These are phyloP conservation scores for Omphalea diandra DNA, from an alignment of 441 rosid genomes.

Conservation along the genomic window DNA sequence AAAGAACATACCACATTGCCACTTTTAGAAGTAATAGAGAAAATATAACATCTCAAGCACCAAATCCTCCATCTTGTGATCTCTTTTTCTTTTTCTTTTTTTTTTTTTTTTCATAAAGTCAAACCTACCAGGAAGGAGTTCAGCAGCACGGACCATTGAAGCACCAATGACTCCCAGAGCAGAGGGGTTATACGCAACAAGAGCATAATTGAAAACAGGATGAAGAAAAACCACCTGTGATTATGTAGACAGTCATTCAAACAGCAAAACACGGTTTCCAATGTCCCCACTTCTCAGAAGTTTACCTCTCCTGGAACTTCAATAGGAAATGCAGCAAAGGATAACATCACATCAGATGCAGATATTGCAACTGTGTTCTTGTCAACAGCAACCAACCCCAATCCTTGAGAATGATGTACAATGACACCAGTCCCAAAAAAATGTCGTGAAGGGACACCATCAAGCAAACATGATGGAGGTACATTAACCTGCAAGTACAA, in stretches of 20 bases:
- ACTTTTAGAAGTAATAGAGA: background rate
- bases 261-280: conserved; percentile 14
- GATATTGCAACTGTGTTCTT: conserved; percentile 85
- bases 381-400: conserved; percentile 97
- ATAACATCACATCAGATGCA: conserved; percentile 90
- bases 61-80: background rate
- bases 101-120: too few relatives aligned
- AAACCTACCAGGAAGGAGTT: conserved; percentile 71
- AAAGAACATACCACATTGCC: background rate
- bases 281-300: conserved; percentile 12
- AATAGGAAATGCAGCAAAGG: conserved; percentile 95
- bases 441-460: conserved; percentile 83
- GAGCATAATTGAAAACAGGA: conserved; percentile 95
- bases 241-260: conserved; percentile 28
- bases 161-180: conserved; percentile 72
- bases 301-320: conserved; percentile 98
- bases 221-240: conserved; percentile 95
- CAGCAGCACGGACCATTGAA: conserved; percentile 81
- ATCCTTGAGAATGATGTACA: conserved; percentile 73
- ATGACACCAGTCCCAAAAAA: conserved; percentile 93
- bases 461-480: conserved; percentile 94
- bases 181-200: conserved; percentile 87
- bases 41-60: background rate
- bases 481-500: conserved; percentile 72
- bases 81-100: background rate